These are phyloP conservation scores for Ceratocystis albifundus DNA, from an alignment of 2,329 filamentous ascomycete genomes.

Conservation along the genomic window DNA sequence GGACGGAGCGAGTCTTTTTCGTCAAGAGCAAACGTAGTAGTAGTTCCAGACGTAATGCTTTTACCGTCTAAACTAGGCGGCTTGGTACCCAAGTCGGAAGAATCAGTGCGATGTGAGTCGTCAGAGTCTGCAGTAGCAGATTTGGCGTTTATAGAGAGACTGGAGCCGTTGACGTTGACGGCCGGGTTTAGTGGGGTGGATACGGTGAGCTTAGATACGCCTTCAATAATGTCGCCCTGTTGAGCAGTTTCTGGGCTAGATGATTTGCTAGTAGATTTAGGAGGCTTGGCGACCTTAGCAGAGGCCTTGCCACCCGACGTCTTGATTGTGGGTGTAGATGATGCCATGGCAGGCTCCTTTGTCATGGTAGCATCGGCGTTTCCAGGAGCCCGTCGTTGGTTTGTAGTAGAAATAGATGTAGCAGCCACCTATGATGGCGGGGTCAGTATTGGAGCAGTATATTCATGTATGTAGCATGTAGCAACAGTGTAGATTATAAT, in stretches of 20 bases:
- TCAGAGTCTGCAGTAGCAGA: conserved; percentile 39
- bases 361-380: conserved; percentile 27
- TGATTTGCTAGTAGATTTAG: not conserved
- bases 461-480: not conserved
- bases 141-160: conserved; percentile 16
- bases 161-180: conserved; percentile 11
- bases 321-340: not conserved
- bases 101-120: conserved; percentile 49
- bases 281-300: not conserved
- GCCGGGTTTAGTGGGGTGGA: not conserved
- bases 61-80: conserved; percentile 86
- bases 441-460: not conserved
- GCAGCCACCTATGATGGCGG: conserved; percentile 38
- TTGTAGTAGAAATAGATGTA: conserved; percentile 27
- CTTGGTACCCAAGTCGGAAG: conserved; percentile 61
- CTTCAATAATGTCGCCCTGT: conserved; percentile 22
- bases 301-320: too few species aligned
- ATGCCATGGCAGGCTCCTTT: conserved; percentile 2
- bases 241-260: conserved; percentile 25
- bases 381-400: conserved; percentile 22
- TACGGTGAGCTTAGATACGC: conserved; percentile 15
- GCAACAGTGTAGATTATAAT: conserved; percentile 24
- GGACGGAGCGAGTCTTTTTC: conserved; percentile 92
- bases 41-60: conserved; percentile 79
- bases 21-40: conserved; percentile 73